phyloP scores from a whole-genome alignment of 768 basidiomycete species.

The Xerocomus brunneocitrinus region DNA sequence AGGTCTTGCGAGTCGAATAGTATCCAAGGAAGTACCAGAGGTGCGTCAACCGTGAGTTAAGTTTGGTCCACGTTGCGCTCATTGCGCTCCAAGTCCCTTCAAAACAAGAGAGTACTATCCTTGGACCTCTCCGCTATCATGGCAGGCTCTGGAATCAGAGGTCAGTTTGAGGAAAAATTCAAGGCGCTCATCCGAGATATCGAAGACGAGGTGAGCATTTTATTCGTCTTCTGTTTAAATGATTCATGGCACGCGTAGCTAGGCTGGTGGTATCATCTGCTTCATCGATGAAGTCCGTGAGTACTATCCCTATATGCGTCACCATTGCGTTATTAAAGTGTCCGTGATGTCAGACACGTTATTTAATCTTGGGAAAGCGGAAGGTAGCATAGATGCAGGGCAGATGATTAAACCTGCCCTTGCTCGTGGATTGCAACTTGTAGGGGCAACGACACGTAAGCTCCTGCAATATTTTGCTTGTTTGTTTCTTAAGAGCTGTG shows the following conservation, averaged over 20 bases:
- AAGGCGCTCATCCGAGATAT: conserved; percentile 88
- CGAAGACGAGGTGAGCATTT: conserved; percentile 61
- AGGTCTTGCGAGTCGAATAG: conserved; percentile 82
- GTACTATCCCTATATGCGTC: conserved; percentile 29
- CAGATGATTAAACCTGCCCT: conserved; percentile 93
- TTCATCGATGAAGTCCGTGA: conserved; percentile 93
- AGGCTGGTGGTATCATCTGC: conserved; percentile 78
- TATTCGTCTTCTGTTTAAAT: conserved; percentile 26
- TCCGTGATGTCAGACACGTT: conserved; percentile 49
- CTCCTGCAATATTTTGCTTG: conserved; percentile 3
- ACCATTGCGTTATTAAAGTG: neutral
- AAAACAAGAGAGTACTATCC: conserved; percentile 82
- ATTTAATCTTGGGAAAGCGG: conserved; percentile 86
- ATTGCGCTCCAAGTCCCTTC: conserved; percentile 55
- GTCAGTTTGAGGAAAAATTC: conserved; percentile 93
- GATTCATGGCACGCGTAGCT: conserved; percentile 7
- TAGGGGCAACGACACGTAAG: conserved; percentile 87
- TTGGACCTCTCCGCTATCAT: conserved; percentile 81
- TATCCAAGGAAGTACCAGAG: conserved; percentile 88
- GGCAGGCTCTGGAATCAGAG: conserved; percentile 87
- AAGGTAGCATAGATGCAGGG: conserved; percentile 89
- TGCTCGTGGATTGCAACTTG: conserved; percentile 80
- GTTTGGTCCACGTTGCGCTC: neutral
- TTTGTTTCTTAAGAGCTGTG: neutral
- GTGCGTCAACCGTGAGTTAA: conserved; percentile 34